A percentile compares a stretch with the other conserved stretches of the same genome.
Conservation (phyloP, 2,329 filamentous ascomycete species). For the Balansia obtecta region DNA sequence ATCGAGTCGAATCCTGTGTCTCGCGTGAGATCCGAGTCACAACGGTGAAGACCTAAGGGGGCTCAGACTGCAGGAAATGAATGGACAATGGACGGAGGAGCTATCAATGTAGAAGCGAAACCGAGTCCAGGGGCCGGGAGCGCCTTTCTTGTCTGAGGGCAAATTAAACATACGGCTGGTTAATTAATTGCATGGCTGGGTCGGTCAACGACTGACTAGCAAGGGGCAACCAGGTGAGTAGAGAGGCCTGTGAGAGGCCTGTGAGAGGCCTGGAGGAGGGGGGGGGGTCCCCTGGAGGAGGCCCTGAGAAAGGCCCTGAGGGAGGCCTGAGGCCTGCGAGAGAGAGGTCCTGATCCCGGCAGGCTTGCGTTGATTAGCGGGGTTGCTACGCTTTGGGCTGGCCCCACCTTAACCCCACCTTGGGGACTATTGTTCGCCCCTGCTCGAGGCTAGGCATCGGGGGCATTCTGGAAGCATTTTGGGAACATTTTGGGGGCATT, state of each 20-base stretch:
- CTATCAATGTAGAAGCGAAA: not conserved
- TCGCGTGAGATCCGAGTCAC: slow-evolving; percentile 1
- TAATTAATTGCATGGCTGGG: not conserved
- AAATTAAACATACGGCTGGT: not conserved
- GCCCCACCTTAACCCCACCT: too few relatives aligned
- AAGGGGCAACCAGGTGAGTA: too few relatives aligned
- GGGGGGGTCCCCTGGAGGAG: too few relatives aligned
- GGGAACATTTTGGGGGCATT: too few relatives aligned
- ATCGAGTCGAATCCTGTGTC: not conserved
- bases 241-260: too few relatives aligned
- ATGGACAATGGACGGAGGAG: not conserved
- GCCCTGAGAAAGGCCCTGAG: too few relatives aligned
- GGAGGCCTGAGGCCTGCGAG: too few relatives aligned
- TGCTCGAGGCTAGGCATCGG: not conserved
- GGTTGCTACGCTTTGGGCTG: not conserved
- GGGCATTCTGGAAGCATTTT: not conserved
- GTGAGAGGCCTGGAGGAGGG: too few relatives aligned
- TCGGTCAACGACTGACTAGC: too few relatives aligned
- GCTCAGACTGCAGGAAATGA: not conserved
- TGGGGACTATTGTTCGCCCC: not conserved
- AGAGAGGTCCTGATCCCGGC: too few relatives aligned
- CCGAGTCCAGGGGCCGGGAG: not conserved
- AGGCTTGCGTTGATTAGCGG: not conserved
- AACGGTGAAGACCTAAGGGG: not conserved
- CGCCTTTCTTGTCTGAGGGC: not conserved